Percentiles rank a stretch among this genome's conserved stretches.
Conservation (phyloP, 2,329 filamentous ascomycete genomes). For the Rhynchosporium secalis region DNA sequence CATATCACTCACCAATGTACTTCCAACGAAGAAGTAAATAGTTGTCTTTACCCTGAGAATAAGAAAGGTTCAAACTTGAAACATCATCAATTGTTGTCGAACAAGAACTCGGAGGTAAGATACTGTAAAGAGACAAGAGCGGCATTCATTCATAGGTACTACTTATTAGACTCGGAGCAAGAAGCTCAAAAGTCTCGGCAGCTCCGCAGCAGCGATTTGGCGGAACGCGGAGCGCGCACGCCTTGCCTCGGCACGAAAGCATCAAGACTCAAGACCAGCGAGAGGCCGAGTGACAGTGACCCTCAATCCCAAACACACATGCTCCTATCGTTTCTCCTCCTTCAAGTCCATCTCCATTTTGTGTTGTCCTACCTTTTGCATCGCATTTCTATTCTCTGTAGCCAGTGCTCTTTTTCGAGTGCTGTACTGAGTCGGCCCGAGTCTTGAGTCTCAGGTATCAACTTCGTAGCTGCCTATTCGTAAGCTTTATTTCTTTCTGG, state of each 20-base stretch:
- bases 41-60: no score
- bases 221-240: background rate
- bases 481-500: background rate
- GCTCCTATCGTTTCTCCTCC: background rate
- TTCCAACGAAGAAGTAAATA: no score
- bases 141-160: background rate
- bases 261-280: background rate
- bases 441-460: background rate
- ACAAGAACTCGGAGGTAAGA: background rate
- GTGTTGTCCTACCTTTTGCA: background rate
- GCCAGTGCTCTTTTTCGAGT: background rate
- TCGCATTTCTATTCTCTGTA: background rate
- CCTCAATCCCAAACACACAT: slow-evolving; percentile 5
- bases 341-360: background rate
- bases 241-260: slow-evolving; percentile 2
- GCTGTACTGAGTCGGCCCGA: slow-evolving; percentile 3
- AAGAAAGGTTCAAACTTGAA: no score
- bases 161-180: slow-evolving; percentile 7
- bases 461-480: slow-evolving; percentile 1
- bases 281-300: slow-evolving; percentile 6
- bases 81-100: background rate
- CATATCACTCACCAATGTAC: no score
- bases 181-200: background rate
- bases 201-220: background rate
- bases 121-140: slow-evolving; percentile 6